A percentile compares a stretch with the other conserved stretches of the same genome.
Evolutionary conservation across 768 basidiomycete species (phyloP).

Genomic region (Tulasnella sp.): DNA sequence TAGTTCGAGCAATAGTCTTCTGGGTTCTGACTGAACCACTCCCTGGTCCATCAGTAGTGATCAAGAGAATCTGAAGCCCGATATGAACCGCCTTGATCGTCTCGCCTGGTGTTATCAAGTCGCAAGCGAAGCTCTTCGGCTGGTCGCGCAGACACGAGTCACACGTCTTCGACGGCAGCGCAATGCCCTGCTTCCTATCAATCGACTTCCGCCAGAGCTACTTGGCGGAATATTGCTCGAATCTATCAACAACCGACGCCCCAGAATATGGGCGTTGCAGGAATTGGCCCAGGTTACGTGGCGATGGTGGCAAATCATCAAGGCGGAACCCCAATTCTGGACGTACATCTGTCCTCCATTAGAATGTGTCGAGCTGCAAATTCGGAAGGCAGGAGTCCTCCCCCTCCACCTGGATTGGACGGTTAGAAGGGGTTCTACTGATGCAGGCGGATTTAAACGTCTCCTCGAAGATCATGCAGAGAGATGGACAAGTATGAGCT

Average conservation of each 20-base stretch:
- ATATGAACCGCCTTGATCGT: neutral
- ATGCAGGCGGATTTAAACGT: neutral
- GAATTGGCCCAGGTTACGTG: neutral
- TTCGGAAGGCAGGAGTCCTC: neutral
- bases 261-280: neutral
- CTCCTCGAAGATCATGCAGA: neutral
- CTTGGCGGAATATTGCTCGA: neutral
- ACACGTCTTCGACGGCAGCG: neutral
- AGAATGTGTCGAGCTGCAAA: neutral
- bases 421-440: neutral
- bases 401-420: neutral
- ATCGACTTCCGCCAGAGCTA: neutral
- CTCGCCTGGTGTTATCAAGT: neutral
- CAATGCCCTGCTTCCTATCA: neutral
- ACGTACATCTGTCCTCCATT: neutral
- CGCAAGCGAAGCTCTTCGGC: neutral
- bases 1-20: neutral
- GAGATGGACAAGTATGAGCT: neutral
- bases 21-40: neutral
- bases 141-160: neutral
- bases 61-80: neutral
- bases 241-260: neutral
- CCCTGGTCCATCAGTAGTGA: neutral
- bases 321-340: neutral
- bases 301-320: neutral